These are phyloP conservation scores for Tolypocladium sp. DNA, from an alignment of 2,329 filamentous ascomycete species.

Conservation along the genomic window DNA sequence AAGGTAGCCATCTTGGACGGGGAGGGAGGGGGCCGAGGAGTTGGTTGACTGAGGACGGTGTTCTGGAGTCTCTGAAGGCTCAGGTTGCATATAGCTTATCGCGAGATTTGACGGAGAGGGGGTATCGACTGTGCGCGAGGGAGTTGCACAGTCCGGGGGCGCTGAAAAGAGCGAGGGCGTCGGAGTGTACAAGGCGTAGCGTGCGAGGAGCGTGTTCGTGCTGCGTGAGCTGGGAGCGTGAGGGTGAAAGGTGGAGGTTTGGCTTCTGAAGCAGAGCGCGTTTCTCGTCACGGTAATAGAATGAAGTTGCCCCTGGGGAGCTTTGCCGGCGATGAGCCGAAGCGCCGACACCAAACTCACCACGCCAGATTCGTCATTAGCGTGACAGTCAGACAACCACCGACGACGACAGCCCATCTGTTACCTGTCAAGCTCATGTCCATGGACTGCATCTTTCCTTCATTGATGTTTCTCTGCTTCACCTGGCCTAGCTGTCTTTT, in stretches of 20 bases:
- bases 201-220: neutral
- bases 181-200: neutral
- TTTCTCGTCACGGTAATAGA: neutral
- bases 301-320: neutral
- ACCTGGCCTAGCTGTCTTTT: too few species aligned
- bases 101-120: slow-evolving; percentile 19
- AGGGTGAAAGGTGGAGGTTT: slow-evolving; percentile 1
- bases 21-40: slow-evolving; percentile 18
- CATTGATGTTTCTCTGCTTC: too few species aligned
- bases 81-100: slow-evolving; percentile 57
- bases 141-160: slow-evolving; percentile 40
- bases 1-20: slow-evolving; percentile 49
- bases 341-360: neutral
- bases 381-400: too few species aligned
- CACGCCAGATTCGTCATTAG: neutral
- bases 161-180: neutral
- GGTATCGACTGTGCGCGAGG: slow-evolving; percentile 39
- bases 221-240: slow-evolving; percentile 5
- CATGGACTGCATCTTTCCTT: too few species aligned
- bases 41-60: slow-evolving; percentile 27
- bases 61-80: slow-evolving; percentile 38
- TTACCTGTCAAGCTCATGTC: too few species aligned
- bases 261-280: neutral
- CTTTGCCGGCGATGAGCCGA: slow-evolving; percentile 2
- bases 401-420: too few species aligned